These are phyloP conservation scores for Entrophospora sp. DNA, from an alignment of 192 early-diverging fungal species.

Conservation along the genomic window DNA sequence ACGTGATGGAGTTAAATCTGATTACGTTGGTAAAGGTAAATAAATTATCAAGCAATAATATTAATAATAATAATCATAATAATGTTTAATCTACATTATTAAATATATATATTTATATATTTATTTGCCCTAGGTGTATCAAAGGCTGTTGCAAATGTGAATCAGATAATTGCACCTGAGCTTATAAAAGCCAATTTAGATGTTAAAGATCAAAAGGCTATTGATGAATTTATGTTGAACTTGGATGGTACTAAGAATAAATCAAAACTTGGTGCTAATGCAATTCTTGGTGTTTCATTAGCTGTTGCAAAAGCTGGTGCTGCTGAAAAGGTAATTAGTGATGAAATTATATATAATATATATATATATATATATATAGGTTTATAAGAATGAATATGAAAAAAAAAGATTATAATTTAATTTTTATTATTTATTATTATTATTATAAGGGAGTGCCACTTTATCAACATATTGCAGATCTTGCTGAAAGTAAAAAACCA, in stretches of 20 bases:
- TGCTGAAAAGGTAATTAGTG: constrained; percentile 58
- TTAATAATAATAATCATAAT: background rate
- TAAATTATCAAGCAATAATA: background rate
- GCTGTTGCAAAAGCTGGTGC: constrained; percentile 94
- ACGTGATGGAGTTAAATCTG: constrained; percentile 75
- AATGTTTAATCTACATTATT: background rate
- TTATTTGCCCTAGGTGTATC: constrained; percentile 87
- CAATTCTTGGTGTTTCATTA: constrained; percentile 96
- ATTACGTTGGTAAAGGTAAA: constrained; percentile 93
- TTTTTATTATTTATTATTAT: background rate
- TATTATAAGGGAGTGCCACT: constrained; percentile 86
- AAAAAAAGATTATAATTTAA: too few species aligned
- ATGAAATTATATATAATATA: background rate
- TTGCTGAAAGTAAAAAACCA: constrained; percentile 72
- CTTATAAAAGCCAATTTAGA: constrained; percentile 73
- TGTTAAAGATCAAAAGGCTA: constrained; percentile 76
- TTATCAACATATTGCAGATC: constrained; percentile 89
- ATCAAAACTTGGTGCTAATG: constrained; percentile 93
- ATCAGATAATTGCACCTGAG: constrained; percentile 77
- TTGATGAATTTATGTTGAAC: constrained; percentile 86
- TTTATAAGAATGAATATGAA: too few species aligned
- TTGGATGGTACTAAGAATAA: constrained; percentile 97
- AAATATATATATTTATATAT: background rate
- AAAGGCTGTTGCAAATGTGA: constrained; percentile 88
- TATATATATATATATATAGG: too few species aligned